Base-by-base conservation (phyloP, 2,329 filamentous ascomycete genomes). In the Fusarium sterilihyphosum region DNA sequence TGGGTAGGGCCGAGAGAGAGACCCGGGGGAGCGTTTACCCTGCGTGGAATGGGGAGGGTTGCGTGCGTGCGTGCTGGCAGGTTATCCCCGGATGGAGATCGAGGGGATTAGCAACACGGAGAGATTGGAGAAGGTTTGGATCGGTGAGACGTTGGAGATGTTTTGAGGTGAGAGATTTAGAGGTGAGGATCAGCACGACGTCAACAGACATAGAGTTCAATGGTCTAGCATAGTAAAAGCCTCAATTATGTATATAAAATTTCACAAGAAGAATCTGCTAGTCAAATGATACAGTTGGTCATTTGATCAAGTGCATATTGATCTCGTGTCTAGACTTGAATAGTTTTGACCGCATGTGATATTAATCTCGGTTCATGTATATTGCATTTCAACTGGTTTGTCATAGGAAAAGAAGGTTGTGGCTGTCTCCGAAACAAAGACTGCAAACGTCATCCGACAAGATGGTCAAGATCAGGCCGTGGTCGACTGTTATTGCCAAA, bases 1-100 rank as follows among this genome's bases (percentile, higher is more conserved):
- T 70, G 67, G 67, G 60, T 70, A 70, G 58, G 52, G 38, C 66
- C 67, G 66, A 70, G 67, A 35, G 58, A 70, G 24, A 53, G 46
- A 61, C 58, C 37, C 60, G 53, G 67, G 52, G 66, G 41, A 56
- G 44, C 31, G 54, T 33, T 68, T 68, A 40, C 41, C 54, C 50
- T 70, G 58, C 35, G 8, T 46, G 57, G 57, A 38, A 33, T 35
- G 29, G 38, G 56, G 35, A 56, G 35, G 52, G 52, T 52, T 62
- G 33, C 63, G n/a, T 59, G 26, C n/a, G 29, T 29, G 26, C n/a
- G 29, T 29, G 26, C 24, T 37, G 50, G 13, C 50, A 37, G 33
- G n/a, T 53, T 35, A 29, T 62, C 67, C 67, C 67, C 67, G 29
- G 60, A 70, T 65, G 67, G 67, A 49, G 60, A 65, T 69, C 54